phyloP scores from a whole-genome alignment of 2,329 filamentous ascomycete species.

The Decorospora gaudefroyi region DNA sequence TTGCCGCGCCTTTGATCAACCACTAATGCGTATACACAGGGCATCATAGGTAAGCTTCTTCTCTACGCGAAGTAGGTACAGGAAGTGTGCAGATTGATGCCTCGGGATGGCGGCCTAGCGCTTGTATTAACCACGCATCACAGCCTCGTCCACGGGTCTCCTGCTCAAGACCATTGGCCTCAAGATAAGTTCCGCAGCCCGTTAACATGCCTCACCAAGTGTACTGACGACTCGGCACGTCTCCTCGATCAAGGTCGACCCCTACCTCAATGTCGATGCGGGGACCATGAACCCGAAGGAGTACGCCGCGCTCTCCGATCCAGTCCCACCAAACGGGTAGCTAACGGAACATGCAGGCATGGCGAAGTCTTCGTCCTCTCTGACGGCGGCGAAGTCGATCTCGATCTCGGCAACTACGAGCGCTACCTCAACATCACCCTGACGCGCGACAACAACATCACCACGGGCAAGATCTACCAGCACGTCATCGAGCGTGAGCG shows the following conservation, averaged over 20 bases:
- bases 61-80: no score
- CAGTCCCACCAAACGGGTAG: background rate
- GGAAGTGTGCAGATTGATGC: no score
- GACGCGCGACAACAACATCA: conserved; percentile 90
- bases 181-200: conserved; percentile 65
- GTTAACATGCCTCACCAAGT: conserved; percentile 16
- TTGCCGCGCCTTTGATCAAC: conserved; percentile 17
- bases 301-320: conserved; percentile 48
- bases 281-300: conserved; percentile 71
- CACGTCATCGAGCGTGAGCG: conserved; percentile 79
- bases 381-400: conserved; percentile 77
- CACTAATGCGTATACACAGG: conserved; percentile 51
- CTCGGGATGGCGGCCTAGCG: no score
- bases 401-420: conserved; percentile 77
- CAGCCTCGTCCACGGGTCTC: conserved; percentile 72
- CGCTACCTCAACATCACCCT: conserved; percentile 82
- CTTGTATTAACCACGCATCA: conserved; percentile 40
- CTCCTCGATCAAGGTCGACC: conserved; percentile 71
- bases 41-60: conserved; percentile 64
- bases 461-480: conserved; percentile 94
- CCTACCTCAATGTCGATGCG: conserved; percentile 78
- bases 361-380: conserved; percentile 89
- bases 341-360: conserved; percentile 59
- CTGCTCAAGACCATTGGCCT: conserved; percentile 80
- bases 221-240: conserved; percentile 55